Evolutionary conservation across 805 yeast genomes (phyloP), one percentile per base, ranked within the genome.

Genomic region (Nakazawaea ernobii): DNA sequence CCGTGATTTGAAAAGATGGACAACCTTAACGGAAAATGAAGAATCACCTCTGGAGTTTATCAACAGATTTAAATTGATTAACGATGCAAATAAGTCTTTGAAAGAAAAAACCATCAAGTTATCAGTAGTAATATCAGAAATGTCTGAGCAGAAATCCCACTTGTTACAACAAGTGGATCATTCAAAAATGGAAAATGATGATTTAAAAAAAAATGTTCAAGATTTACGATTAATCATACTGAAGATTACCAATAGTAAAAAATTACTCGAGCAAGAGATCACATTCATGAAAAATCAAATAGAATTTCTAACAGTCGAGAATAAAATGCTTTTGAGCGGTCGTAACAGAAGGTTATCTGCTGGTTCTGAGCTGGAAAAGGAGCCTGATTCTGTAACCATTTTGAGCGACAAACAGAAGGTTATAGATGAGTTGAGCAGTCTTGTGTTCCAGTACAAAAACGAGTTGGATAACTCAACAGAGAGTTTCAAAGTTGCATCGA

Each of bases 191-290:
- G 60, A 61, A 24, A 40, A 66, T 7, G 59, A 60, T 35, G 65
- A 62, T 11, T 52, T 72, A 32, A 59, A 65, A 30, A 65, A 63
- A 27, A 52, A 65, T 26, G 15, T 61, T 8, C 56, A 58, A 2
- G 13, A 28, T 8, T 20, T 28, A 15, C 29, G 28, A 11, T 17
- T 24, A 20, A 27, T 17, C 14, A 17, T 36, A 10, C 11, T 20
- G 36, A 32, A 39, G 3, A 14, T 10, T 14, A 35, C 17, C 27
- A 39, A 24, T 39, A 11, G 11, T 27, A 46, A 20, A 26, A 15
- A n/a, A 10, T 29, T 46, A 17, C 32, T 46, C 2, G 37, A 40
- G 20, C 49, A 46, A 30, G 49, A 46, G 32, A 8, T 40, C 2
- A 17, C 32, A 6, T 46, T 46, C 27, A 14, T 13, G 6, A 46